A percentile compares a stretch with the other conserved stretches of the same genome.
Evolutionary conservation across 1,284 basidiomycete species (phyloP).

Genomic region (Cutaneotrichosporon sp.): DNA sequence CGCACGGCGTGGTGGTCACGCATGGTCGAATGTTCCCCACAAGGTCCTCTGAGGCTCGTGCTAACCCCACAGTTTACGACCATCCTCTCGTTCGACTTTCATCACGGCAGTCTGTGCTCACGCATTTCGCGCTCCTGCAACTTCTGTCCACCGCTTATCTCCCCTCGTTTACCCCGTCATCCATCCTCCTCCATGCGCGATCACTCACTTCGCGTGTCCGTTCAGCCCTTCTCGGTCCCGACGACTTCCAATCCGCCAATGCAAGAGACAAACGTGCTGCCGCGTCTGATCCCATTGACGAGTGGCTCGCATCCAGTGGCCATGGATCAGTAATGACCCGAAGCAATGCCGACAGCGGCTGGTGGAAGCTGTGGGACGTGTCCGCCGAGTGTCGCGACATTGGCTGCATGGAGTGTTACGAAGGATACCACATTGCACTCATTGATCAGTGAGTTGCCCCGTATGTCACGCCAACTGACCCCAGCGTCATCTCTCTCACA

Average conservation of each 20-base stretch:
- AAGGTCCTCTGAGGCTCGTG: not conserved
- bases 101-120: slow-evolving; percentile 29
- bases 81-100: slow-evolving; percentile 35
- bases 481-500: slow-evolving; percentile 37
- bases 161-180: slow-evolving; percentile 27
- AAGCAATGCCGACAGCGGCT: slow-evolving; percentile 15
- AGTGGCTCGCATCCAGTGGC: slow-evolving; percentile 19
- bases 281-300: slow-evolving; percentile 15
- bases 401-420: slow-evolving; percentile 47
- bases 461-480: not conserved
- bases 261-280: not conserved
- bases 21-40: not conserved
- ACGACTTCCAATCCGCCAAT: slow-evolving; percentile 4
- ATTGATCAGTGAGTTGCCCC: slow-evolving; percentile 44
- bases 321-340: slow-evolving; percentile 1
- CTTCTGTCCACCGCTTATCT: slow-evolving; percentile 31
- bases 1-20: not conserved
- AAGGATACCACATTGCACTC: slow-evolving; percentile 42
- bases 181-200: slow-evolving; percentile 24
- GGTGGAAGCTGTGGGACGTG: slow-evolving; percentile 46
- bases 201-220: slow-evolving; percentile 17
- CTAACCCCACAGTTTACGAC: slow-evolving; percentile 35
- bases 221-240: slow-evolving; percentile 14
- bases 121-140: slow-evolving; percentile 34
- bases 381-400: slow-evolving; percentile 43